Evolutionary conservation across 2,329 filamentous ascomycete species (phyloP).

Genomic region (Fusarium brevicatenulatum): DNA sequence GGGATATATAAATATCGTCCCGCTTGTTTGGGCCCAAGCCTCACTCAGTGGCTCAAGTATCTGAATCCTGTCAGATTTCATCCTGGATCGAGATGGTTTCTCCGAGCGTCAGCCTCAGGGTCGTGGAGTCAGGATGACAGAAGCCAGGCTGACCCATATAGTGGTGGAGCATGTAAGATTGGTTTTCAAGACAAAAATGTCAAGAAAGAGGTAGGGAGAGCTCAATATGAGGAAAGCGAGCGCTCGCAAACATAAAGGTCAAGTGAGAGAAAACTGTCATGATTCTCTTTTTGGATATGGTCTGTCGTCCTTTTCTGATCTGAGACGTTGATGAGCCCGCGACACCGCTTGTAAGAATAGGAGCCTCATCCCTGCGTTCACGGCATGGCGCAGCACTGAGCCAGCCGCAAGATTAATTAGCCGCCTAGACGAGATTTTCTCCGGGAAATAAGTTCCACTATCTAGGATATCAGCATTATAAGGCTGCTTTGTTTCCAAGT

Average conservation of each 20-base stretch:
- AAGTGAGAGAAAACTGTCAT: no score
- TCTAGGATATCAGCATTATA: background rate
- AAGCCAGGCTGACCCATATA: background rate
- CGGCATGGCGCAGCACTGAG: background rate
- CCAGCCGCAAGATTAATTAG: background rate
- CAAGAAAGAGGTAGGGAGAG: rapidly evolving
- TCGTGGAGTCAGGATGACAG: background rate
- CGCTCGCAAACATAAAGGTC: background rate
- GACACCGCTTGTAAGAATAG: background rate
- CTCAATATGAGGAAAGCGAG: rapidly evolving
- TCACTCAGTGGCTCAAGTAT: background rate
- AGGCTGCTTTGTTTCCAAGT: background rate
- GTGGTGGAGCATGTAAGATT: background rate
- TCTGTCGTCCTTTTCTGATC: background rate
- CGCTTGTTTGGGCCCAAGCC: background rate
- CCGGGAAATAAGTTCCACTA: background rate
- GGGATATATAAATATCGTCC: background rate
- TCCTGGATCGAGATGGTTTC: background rate
- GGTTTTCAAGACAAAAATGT: background rate
- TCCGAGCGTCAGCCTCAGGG: background rate
- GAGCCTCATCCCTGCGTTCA: background rate
- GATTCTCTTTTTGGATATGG: no score
- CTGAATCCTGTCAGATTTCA: constrained; percentile 8
- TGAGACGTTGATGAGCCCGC: no score
- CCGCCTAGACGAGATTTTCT: background rate